A percentile compares a stretch with the other conserved stretches of the same genome.
These are phyloP conservation scores for Saturnispora besseyi DNA, from an alignment of 805 yeast species.

Conservation along the genomic window DNA sequence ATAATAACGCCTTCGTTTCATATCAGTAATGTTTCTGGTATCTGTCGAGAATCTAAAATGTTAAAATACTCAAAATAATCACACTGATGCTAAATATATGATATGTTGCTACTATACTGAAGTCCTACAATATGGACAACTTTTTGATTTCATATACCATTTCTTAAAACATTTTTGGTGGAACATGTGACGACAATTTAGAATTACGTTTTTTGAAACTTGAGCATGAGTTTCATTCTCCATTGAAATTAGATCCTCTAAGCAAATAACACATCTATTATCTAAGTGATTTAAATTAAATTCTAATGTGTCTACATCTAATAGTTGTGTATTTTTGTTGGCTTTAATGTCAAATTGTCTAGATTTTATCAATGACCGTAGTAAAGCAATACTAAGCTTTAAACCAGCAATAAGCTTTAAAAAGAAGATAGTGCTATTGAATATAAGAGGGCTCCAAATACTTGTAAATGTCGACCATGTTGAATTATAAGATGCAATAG, in stretches of 20 bases:
- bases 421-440: slow-evolving; percentile 12
- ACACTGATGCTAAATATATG: not conserved
- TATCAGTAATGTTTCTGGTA: too few relatives aligned
- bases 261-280: slow-evolving; percentile 16
- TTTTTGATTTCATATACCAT: slow-evolving; percentile 14
- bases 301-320: not conserved
- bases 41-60: too few relatives aligned
- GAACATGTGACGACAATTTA: slow-evolving; percentile 15
- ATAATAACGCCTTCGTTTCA: too few relatives aligned
- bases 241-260: slow-evolving; percentile 8
- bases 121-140: slow-evolving; percentile 16
- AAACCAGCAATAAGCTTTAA: slow-evolving; percentile 13
- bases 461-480: slow-evolving; percentile 7
- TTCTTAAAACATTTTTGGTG: slow-evolving; percentile 15
- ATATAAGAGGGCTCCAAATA: slow-evolving; percentile 11
- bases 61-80: not conserved
- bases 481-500: slow-evolving; percentile 3
- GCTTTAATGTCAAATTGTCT: slow-evolving; percentile 14
- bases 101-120: not conserved
- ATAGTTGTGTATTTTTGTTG: not conserved
- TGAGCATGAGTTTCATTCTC: not conserved
- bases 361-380: slow-evolving; percentile 12
- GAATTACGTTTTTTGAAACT: slow-evolving; percentile 2
- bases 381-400: slow-evolving; percentile 11
- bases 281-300: slow-evolving; percentile 7